A percentile compares a stretch with the other conserved stretches of the same genome.
Evolutionary conservation across 2,329 filamentous ascomycete genomes (phyloP).

Genomic region (Fusarium sterilihyphosum): DNA sequence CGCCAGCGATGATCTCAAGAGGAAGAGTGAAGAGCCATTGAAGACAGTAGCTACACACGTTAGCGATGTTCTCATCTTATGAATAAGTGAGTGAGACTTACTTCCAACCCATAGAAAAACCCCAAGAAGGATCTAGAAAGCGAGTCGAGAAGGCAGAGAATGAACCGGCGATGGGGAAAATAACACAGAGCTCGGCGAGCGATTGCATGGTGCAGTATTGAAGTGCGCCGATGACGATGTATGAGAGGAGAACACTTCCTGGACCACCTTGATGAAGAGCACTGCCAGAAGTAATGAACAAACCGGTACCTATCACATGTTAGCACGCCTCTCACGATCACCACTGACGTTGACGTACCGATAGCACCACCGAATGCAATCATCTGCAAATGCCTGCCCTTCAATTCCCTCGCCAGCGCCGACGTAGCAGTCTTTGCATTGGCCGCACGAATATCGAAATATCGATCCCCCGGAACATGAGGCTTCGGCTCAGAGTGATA

Average conservation of each 20-base stretch:
- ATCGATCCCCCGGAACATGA: conserved; percentile 50
- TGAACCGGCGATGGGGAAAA: conserved; percentile 90
- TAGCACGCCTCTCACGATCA: background rate
- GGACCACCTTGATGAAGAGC: conserved; percentile 79
- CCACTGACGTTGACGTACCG: conserved; percentile 55
- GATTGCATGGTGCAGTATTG: conserved; percentile 93
- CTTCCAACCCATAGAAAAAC: conserved; percentile 96
- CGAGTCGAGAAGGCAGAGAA: conserved; percentile 95
- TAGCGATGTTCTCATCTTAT: background rate
- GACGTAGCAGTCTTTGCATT: conserved; percentile 81
- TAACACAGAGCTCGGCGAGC: conserved; percentile 88
- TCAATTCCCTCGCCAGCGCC: conserved; percentile 79
- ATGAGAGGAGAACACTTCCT: conserved; percentile 79
- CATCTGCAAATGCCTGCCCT: conserved; percentile 92
- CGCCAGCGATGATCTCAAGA: conserved; percentile 86
- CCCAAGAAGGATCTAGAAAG: conserved; percentile 93
- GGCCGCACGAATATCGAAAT: conserved; percentile 65
- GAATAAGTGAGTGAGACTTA: conserved; percentile 53
- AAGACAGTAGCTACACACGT: conserved; percentile 73
- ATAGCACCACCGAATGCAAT: conserved; percentile 96
- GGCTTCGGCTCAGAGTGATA: conserved; percentile 32
- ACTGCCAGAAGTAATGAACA: conserved; percentile 85
- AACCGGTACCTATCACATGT: conserved; percentile 71
- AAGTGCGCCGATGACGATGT: conserved; percentile 82
- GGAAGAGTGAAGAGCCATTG: conserved; percentile 89